phyloP scores from a whole-genome alignment of 176 grass and related monocot species.

The Eragrostis nindensis region DNA sequence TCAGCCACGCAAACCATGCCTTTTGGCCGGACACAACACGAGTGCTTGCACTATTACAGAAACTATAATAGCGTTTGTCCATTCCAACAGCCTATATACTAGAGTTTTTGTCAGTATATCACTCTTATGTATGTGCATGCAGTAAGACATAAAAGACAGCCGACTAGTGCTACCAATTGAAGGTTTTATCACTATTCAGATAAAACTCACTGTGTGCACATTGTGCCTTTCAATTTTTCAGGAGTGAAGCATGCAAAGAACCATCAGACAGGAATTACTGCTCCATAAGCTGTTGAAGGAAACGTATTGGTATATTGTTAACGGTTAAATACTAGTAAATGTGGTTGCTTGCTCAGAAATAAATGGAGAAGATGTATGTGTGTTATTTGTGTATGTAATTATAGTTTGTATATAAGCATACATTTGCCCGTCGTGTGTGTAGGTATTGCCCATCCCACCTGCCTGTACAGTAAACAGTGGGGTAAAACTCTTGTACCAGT shows the following conservation, averaged over 20 bases:
- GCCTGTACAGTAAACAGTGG: constrained; percentile 19
- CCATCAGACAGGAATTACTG: constrained; percentile 9
- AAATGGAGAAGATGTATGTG: constrained; percentile 14
- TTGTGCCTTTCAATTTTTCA: neutral
- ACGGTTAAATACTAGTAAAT: constrained; percentile 21
- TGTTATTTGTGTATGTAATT: constrained; percentile 11
- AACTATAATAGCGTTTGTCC: no score
- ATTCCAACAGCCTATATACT: no score
- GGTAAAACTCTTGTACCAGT: constrained; percentile 36
- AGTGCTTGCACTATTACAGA: no score
- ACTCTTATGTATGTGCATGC: no score
- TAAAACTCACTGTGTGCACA: constrained; percentile 9
- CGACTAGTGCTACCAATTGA: neutral
- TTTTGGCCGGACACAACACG: no score
- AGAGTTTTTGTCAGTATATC: no score
- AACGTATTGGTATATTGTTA: constrained; percentile 12
- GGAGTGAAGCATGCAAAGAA: constrained; percentile 41
- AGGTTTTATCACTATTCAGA: neutral
- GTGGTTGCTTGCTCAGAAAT: constrained; percentile 36
- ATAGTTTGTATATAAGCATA: constrained; percentile 11
- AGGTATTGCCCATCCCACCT: neutral
- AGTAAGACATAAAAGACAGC: neutral
- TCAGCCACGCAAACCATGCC: constrained; percentile 19
- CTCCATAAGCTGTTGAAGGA: constrained; percentile 39
- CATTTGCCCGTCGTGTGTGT: neutral